phyloP scores from a whole-genome alignment of 2,329 filamentous ascomycete species.

The Pseudocercospora fijiensis region DNA sequence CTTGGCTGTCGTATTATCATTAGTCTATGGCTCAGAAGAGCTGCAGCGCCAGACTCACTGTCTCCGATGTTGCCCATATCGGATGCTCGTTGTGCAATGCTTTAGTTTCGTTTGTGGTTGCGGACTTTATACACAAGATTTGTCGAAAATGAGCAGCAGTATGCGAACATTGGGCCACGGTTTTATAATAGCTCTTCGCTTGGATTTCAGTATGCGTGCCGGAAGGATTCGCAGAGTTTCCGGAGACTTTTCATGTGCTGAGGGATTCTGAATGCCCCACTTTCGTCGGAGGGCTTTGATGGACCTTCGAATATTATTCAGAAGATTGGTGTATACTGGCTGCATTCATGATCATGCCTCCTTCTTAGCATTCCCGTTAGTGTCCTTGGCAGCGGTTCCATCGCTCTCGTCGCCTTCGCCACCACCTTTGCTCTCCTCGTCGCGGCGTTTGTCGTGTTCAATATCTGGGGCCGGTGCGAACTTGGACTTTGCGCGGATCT shows the following conservation, averaged over 20 bases:
- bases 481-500: constrained; percentile 44
- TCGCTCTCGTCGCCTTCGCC: constrained; percentile 8
- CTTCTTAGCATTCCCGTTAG: background rate
- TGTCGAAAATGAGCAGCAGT: background rate
- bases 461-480: constrained; percentile 46
- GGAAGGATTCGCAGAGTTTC: constrained; percentile 3
- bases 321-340: background rate
- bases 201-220: background rate
- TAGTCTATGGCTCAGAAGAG: background rate
- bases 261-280: background rate
- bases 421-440: constrained; percentile 32
- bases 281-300: background rate
- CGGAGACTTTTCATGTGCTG: constrained; percentile 1
- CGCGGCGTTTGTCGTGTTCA: constrained; percentile 38
- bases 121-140: background rate
- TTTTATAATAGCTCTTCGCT: background rate
- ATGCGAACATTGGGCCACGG: background rate
- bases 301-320: background rate
- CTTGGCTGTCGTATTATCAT: constrained; percentile 9
- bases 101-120: background rate
- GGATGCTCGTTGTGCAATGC: background rate
- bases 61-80: background rate
- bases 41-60: background rate
- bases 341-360: background rate
- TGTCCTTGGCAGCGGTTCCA: constrained; percentile 11